Evolutionary conservation across 1,284 basidiomycete genomes (phyloP), one percentile per base, ranked within the genome.

Genomic region (Coniophora puteana): DNA sequence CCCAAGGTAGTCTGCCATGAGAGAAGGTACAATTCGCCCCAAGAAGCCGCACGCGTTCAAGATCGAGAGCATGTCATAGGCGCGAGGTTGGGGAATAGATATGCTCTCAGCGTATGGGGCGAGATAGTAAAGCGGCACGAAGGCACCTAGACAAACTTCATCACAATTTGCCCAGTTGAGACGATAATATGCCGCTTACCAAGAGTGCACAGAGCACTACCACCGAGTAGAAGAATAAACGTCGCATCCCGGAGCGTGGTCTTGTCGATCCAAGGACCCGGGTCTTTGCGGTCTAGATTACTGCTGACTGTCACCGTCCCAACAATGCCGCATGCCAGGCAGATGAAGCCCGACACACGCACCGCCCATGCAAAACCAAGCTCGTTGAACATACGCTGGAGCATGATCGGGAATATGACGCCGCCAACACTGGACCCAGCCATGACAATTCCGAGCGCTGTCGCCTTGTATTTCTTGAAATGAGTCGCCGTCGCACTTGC

Each of bases 351-450:
- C 13, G 40, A 29, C 16, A 42, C 41, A 8, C 50, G 45, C 13
- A 49, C 45, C 22, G 48, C 47, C 51, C 51, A 53, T 6, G 43
- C 40, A 38, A 51, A 53, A 16, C 50, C 51, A 14, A 45, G 11
- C 13, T 17, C 24, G 18, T 42, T 21, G 28, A 45, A 46, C 16
- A 53, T 31, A 12, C 43, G 46, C 30, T 47, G 44, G 10, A 53
- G 41, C 45, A 51, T 47, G 24, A 53, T 51, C 4, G 51, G 51
- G 36, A 51, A 53, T n/a, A 51, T 38, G 22, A 53, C 44, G 7
- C 51, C 51, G 24, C 41, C 37, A 11, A 31, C 37, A 31, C 37
- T 28, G 10, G n/a, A 49, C 14, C 51, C 51, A 30, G 43, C 40
- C 8, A 49, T 37, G 7, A 46, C 48, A 17, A 53, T 45, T 5